Evolutionary conservation across 2,329 filamentous ascomycete genomes (phyloP), one percentile per base, ranked within the genome.

Genomic region (Talaromyces marneffei): DNA sequence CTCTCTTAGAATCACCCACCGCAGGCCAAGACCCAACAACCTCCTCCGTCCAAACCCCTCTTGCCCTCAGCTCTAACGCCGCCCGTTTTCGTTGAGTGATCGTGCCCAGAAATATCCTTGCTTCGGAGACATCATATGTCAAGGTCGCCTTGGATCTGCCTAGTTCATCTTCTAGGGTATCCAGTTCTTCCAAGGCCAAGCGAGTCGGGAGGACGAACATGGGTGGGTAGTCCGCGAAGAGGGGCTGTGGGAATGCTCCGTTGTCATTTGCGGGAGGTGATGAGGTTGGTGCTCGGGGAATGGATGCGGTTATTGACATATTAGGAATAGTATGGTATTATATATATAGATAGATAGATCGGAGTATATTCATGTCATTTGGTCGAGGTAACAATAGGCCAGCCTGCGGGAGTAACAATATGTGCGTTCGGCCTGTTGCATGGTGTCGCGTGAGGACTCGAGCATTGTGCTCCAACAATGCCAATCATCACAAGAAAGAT

Each of bases 131-230:
- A 71, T 93, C 84, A 62, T 88, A 87, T 0, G 90, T 92, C 58
- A 94, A 71, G 0, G 80, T 82, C 5, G 83, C 85, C 57, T 77
- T 76, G 58, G 76, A 73, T 6, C 73, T 70, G 3, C 82, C 78
- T 9, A 95, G 83, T 23, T 81, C 81, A 27, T 86, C 82, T 70
- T 92, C 87, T 14, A 91, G 72, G 33, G 81, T 74, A 55, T 87
- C 83, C 9, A 90, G 77, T 64, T 88, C 83, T 6, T 87, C 82
- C 0, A 83, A 75, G 1, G 81, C 76, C 29, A 96, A 79, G 70
- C 91, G 89, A 3, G 87, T 85, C 0, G 86, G 77, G 0, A 96
- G 81, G 14, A 97, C 79, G 67, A 87, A 94, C 25, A 94, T 87
- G 3, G 84, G 79, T 10, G 90, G 90, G 64, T 63, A 75, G 0